A percentile compares a stretch with the other conserved stretches of the same genome.
Evolutionary conservation across 805 yeast genomes (phyloP).

Genomic region (Saccharomycopsis selenospora): DNA sequence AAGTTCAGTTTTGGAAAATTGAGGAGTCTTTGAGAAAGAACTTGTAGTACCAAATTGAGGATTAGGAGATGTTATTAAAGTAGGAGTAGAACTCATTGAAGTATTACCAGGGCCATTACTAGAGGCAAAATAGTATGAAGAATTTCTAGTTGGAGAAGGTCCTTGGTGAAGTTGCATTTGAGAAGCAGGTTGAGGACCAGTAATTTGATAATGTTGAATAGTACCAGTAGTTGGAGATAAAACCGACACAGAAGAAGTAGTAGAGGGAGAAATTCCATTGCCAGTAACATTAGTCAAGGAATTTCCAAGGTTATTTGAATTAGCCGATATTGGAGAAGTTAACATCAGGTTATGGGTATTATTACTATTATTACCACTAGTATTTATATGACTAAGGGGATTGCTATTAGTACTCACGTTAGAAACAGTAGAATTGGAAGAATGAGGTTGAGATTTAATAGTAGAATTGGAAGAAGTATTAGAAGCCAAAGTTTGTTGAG

Average conservation of each 20-base stretch:
- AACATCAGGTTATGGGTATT: background rate
- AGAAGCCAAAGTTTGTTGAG: too few species aligned
- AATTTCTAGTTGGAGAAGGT: background rate
- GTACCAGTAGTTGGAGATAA: background rate
- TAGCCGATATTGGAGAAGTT: too few species aligned
- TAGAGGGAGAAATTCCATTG: background rate
- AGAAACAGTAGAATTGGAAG: background rate
- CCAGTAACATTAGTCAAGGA: background rate
- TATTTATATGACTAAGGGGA: background rate
- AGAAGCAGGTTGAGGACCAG: background rate
- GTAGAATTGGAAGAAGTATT: background rate
- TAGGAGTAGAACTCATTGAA: background rate
- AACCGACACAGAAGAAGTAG: background rate
- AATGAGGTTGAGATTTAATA: background rate
- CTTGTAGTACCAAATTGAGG: slow-evolving; percentile 10
- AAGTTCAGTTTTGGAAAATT: slow-evolving; percentile 2
- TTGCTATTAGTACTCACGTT: background rate
- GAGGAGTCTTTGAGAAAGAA: slow-evolving; percentile 17
- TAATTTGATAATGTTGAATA: background rate
- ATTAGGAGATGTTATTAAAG: background rate
- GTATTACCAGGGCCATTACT: background rate
- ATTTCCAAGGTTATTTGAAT: too few species aligned
- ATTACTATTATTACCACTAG: background rate
- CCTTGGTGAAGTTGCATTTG: slow-evolving; percentile 2
- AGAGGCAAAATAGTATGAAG: background rate